Base-by-base conservation (phyloP, 208 protist genomes). In the Leishmania lainsoni region DNA sequence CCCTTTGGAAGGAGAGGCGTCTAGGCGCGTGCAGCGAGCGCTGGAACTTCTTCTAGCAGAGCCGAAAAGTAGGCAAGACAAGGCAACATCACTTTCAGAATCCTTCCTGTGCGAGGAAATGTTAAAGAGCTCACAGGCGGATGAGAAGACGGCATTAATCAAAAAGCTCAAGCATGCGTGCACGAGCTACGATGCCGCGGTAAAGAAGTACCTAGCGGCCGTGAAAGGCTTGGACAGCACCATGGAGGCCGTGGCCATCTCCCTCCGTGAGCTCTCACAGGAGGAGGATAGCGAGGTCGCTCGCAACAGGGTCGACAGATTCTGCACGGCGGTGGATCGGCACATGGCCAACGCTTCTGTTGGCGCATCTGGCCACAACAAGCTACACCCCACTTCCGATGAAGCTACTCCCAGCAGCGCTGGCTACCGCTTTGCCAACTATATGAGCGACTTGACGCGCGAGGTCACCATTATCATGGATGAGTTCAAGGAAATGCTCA, bases 361-460 rank as follows among this genome's bases (percentile, higher is more conserved):
- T 16, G 63, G 49, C 6, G 20, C 56, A 48, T 79, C 71, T 14
- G 76, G 14, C 0, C 35, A 48, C 5, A 89, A 16, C 78, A 84
- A 80, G 74, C 49, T 63, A 12, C 65, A 12, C 0, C 81, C 71
- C 8, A 14, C 5, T 35, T 59, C 70, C 5, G 54, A 61, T 35
- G 32, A 39, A 2, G 49, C 48, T 0, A 26, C 69, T 5, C 9
- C 20, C 6, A 63, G 14, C 20, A 39, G 6, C 59, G 48, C 59
- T 0, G 59, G 48, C 0, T 94, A 92, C 81, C 72, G 78, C 35
- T 87, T 94, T 75, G 74, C 77, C 22, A 68, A 32, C 22, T 93
- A 91, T 82, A 90, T 92, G 80, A 90, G 83, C 77, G 92, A 95
- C 74, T 91, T 95, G n/a, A 80, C 86, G 32, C 78, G 73, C 32